A percentile compares a stretch with the other conserved stretches of the same genome.
Conservation (phyloP, 116 monocot species). For the Cymodocea nodosa region DNA sequence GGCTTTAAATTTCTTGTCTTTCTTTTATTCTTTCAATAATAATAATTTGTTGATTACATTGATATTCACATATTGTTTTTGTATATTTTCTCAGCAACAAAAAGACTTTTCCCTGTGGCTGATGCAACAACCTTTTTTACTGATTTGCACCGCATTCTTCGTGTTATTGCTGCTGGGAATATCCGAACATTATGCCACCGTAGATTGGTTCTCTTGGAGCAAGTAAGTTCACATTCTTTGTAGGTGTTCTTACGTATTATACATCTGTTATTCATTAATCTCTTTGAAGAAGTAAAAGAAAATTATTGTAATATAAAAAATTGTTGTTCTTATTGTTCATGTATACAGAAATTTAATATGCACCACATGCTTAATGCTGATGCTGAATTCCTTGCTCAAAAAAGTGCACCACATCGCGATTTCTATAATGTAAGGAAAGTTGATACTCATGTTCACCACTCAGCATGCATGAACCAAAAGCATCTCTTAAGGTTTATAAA, state of each 20-base stretch:
- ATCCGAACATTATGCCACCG: constrained; percentile 85
- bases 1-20: not conserved
- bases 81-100: constrained; percentile 28
- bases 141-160: constrained; percentile 86
- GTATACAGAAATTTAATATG: constrained; percentile 88
- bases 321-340: constrained; percentile 1
- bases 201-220: constrained; percentile 87
- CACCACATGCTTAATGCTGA: constrained; percentile 97
- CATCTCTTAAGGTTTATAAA: constrained; percentile 98
- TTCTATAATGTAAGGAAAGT: constrained; percentile 99
- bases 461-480: constrained; percentile 99
- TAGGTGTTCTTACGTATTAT: not conserved
- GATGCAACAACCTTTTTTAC: constrained; percentile 99
- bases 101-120: constrained; percentile 63
- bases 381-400: constrained; percentile 97
- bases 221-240: constrained; percentile 24
- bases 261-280: not conserved
- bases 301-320: not conserved
- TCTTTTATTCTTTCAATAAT: not conserved
- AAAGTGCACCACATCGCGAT: constrained; percentile 98
- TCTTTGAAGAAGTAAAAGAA: not conserved
- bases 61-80: constrained; percentile 1
- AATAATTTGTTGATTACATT: not conserved
- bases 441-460: constrained; percentile 99
- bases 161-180: constrained; percentile 84